Base-by-base conservation (phyloP, 2,329 filamentous ascomycete genomes). In the Colletotrichum sp. region DNA sequence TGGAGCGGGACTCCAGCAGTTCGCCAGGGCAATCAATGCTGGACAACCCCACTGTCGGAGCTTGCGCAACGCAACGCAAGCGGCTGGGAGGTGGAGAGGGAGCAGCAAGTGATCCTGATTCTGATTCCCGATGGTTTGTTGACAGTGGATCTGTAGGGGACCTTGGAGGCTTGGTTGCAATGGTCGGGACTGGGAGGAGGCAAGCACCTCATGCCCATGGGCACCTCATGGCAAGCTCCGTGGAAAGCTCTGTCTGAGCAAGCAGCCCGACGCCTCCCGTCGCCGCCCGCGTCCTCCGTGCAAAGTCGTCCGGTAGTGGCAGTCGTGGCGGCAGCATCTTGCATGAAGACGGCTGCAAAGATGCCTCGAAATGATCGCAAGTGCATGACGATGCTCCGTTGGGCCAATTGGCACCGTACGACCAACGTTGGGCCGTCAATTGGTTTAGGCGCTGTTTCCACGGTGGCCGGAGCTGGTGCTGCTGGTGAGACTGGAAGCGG, bases 11-110 rank as follows among this genome's bases (percentile, higher is more conserved):
- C 38, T 36, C 59, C 36, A 74, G 59, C 67, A 71, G 43, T 71
- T 71, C 48, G 21, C 34, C 67, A 71, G 67, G 48, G 16, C 67
- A 65, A 71, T 64, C 66, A 62, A 65, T 71, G 61, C 68, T 71
- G 36, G 68, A 32, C 67, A 36, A 36, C 38, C 48, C 71, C 71
- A 65, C 71, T 61, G 61, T 43, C 32, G 21, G 67, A 74, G 52
- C 67, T 71, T 71, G 71, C 66, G 71, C 48, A 63, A 69, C 55
- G 38, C 38, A 43, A 43, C 38, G 38, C 38, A 67, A 68, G 65
- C 56, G 58, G 64, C 38, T 64, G 36, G 61, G 28, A 74, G 38
- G 38, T 43, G 38, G 38, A 43, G 38, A 43, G 38, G 38, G 9
- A 43, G 52, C 16, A 70, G 71, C 66, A 67, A 70, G 24, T 38